phyloP scores from a whole-genome alignment of 805 yeast genomes.

The Lachancea cidri region DNA sequence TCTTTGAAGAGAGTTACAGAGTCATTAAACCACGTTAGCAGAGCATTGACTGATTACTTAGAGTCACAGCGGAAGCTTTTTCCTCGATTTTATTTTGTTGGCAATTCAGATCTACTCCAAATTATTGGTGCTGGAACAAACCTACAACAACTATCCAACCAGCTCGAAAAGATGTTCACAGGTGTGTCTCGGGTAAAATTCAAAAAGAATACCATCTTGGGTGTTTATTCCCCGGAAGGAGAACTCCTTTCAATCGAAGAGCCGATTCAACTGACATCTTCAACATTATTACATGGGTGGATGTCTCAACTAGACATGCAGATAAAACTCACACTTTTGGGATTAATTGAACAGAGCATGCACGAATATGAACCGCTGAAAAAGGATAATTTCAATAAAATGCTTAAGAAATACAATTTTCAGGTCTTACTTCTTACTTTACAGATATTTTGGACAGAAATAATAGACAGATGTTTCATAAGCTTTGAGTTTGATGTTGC shows the following conservation, averaged over 20 bases:
- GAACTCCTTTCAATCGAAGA: slow-evolving; percentile 45
- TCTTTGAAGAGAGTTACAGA: slow-evolving; percentile 49
- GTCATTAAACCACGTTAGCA: slow-evolving; percentile 52
- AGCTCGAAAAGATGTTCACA: slow-evolving; percentile 64
- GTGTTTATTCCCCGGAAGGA: slow-evolving; percentile 58
- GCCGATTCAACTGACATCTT: slow-evolving; percentile 41
- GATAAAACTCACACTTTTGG: slow-evolving; percentile 45
- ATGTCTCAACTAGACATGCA: slow-evolving; percentile 51
- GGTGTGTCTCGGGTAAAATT: slow-evolving; percentile 47
- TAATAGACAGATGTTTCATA: slow-evolving; percentile 31
- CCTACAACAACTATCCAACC: slow-evolving; percentile 44
- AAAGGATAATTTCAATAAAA: slow-evolving; percentile 14
- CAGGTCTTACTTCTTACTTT: slow-evolving; percentile 53
- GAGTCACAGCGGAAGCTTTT: slow-evolving; percentile 73
- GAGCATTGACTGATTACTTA: slow-evolving; percentile 68
- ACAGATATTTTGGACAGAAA: slow-evolving; percentile 53
- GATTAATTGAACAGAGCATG: slow-evolving; percentile 31
- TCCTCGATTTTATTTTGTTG: slow-evolving; percentile 81
- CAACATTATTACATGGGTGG: slow-evolving; percentile 55
- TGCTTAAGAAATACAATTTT: slow-evolving; percentile 40
- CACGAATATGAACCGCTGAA: slow-evolving; percentile 11
- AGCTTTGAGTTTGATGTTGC: neutral
- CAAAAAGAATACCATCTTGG: slow-evolving; percentile 37
- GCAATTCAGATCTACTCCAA: slow-evolving; percentile 85
- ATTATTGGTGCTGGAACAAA: slow-evolving; percentile 64